A percentile compares a stretch with the other conserved stretches of the same genome.
These are phyloP conservation scores for Orbilia javanica DNA, from an alignment of 2,329 filamentous ascomycete species.

Conservation along the genomic window DNA sequence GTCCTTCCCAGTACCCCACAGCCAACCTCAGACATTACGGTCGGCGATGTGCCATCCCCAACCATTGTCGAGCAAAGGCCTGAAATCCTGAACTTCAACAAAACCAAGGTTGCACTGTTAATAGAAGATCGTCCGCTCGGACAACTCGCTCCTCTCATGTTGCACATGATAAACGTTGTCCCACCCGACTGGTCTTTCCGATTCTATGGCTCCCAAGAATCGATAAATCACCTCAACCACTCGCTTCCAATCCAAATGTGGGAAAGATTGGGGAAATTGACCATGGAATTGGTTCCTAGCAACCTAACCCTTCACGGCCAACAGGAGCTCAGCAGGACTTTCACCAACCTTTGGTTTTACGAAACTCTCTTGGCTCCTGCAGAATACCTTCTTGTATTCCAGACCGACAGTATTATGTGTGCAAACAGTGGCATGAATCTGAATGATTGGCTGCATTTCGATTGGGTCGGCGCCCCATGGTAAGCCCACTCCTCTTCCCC, in stretches of 20 bases:
- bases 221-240: constrained; percentile 56
- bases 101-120: constrained; percentile 71
- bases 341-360: constrained; percentile 70
- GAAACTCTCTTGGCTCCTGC: constrained; percentile 60
- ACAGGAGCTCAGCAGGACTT: constrained; percentile 70
- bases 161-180: constrained; percentile 73
- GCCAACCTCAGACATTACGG: background rate
- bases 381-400: constrained; percentile 68
- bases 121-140: constrained; percentile 70
- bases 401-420: constrained; percentile 72
- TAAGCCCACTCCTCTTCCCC: no score
- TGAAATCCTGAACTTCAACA: constrained; percentile 50
- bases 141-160: constrained; percentile 70
- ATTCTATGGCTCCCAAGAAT: constrained; percentile 52
- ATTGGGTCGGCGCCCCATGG: constrained; percentile 72
- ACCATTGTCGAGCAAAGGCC: constrained; percentile 37
- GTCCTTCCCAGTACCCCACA: constrained; percentile 7
- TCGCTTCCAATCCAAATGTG: constrained; percentile 60
- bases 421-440: constrained; percentile 69
- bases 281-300: constrained; percentile 69
- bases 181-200: constrained; percentile 72
- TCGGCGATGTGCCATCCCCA: constrained; percentile 4
- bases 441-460: constrained; percentile 70
- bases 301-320: constrained; percentile 70
- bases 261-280: constrained; percentile 62